These are phyloP conservation scores for Aspergillus niger DNA, from an alignment of 2,329 filamentous ascomycete species.

Conservation along the genomic window DNA sequence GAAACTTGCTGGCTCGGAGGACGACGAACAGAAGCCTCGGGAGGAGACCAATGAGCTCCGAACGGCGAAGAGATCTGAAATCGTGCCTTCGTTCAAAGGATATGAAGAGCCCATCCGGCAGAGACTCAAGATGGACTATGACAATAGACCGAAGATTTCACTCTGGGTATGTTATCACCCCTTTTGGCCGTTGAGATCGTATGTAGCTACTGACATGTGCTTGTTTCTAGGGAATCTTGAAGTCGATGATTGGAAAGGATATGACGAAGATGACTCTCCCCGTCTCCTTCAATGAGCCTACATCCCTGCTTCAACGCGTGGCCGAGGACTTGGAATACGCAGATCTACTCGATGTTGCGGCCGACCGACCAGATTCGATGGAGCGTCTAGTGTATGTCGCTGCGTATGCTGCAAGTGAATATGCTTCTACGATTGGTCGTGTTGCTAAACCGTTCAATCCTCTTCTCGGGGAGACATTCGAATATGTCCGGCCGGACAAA, in stretches of 20 bases:
- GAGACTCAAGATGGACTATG: conserved; percentile 82
- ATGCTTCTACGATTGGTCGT: conserved; percentile 93
- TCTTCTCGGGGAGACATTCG: conserved; percentile 91
- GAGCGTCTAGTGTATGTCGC: conserved; percentile 94
- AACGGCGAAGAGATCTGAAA: conserved; percentile 59
- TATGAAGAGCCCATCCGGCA: conserved; percentile 87
- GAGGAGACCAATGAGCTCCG: conserved; percentile 45
- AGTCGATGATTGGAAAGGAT: conserved; percentile 99
- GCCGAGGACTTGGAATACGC: conserved; percentile 98
- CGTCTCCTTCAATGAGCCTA: conserved; percentile 98
- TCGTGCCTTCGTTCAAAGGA: conserved; percentile 77
- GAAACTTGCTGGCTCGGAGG: conserved; percentile 57
- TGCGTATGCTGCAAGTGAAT: conserved; percentile 93
- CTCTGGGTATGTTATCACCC: conserved; percentile 72
- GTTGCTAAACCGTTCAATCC: conserved; percentile 99
- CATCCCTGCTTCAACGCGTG: conserved; percentile 89
- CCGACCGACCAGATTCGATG: conserved; percentile 79
- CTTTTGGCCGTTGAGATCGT: background rate
- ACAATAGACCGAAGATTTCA: conserved; percentile 89
- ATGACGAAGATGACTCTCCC: conserved; percentile 99
- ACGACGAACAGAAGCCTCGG: conserved; percentile 51
- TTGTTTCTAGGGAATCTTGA: conserved; percentile 74
- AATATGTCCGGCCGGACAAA: conserved; percentile 93
- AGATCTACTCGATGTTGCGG: conserved; percentile 85
- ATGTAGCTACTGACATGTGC: conserved; percentile 8